These are phyloP conservation scores for Lentinula edodes DNA, from an alignment of 768 basidiomycete genomes.

Conservation along the genomic window DNA sequence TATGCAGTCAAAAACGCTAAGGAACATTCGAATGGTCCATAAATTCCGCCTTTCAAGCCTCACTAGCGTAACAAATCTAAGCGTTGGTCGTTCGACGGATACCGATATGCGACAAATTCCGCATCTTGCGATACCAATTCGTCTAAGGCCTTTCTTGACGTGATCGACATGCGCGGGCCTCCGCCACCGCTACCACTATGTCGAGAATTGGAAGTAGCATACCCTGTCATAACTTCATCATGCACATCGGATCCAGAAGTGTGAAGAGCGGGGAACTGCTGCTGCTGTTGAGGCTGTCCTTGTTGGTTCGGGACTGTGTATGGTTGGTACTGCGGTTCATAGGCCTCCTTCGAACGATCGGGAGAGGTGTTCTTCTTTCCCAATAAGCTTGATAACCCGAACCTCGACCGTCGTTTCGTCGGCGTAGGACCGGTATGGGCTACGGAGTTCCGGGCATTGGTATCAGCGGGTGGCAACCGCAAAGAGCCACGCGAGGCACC, in stretches of 20 bases:
- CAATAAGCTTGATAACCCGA: conserved; percentile 63
- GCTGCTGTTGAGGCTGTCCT: conserved; percentile 9
- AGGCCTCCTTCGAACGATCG: conserved; percentile 26
- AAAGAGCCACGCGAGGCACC: conserved; percentile 62
- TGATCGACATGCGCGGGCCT: conserved; percentile 52
- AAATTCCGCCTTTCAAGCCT: background rate
- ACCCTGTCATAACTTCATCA: conserved; percentile 42
- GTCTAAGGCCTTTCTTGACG: conserved; percentile 67
- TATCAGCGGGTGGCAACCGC: conserved; percentile 20
- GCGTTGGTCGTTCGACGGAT: conserved; percentile 73
- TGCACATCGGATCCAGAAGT: conserved; percentile 40
- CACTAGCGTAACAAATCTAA: conserved; percentile 49
- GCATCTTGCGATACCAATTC: conserved; percentile 80
- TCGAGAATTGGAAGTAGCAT: conserved; percentile 45
- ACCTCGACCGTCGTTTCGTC: conserved; percentile 67
- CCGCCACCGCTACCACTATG: conserved; percentile 32
- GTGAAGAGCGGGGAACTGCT: conserved; percentile 45
- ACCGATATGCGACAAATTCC: conserved; percentile 83
- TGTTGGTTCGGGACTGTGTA: background rate
- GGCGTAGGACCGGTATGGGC: conserved; percentile 23
- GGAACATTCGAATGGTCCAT: background rate
- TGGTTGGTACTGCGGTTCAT: conserved; percentile 23
- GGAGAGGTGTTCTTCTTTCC: conserved; percentile 39
- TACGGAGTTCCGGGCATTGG: background rate
- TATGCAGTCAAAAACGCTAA: background rate